These are phyloP conservation scores for Nicotiana attenuata DNA, from an alignment of 257 asterid genomes.

Conservation along the genomic window DNA sequence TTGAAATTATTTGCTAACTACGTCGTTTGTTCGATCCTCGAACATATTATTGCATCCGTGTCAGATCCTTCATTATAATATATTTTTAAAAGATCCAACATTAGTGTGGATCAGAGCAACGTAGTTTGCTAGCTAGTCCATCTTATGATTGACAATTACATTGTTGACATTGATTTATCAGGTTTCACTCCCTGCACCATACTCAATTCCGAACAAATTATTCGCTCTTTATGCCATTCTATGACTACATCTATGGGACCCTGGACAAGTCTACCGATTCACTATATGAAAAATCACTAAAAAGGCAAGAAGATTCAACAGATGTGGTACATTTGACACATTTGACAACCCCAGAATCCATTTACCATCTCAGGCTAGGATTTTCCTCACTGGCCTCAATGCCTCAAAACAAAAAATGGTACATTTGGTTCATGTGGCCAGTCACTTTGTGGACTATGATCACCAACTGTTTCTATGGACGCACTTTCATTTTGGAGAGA, in stretches of 20 bases:
- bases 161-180: constrained; percentile 10
- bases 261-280: constrained; percentile 38
- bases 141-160: background rate
- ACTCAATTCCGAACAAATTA: constrained; percentile 65
- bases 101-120: background rate
- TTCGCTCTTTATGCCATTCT: constrained; percentile 57
- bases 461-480: constrained; percentile 23
- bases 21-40: background rate
- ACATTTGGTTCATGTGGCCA: constrained; percentile 36
- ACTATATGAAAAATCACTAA: constrained; percentile 29
- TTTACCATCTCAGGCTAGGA: constrained; percentile 52
- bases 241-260: constrained; percentile 52
- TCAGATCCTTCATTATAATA: too few relatives aligned
- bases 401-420: constrained; percentile 26
- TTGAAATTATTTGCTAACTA: background rate
- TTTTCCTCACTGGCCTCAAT: constrained; percentile 50
- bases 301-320: constrained; percentile 35
- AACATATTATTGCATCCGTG: background rate
- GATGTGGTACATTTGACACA: constrained; percentile 54
- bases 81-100: background rate
- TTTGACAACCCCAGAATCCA: constrained; percentile 50
- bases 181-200: constrained; percentile 65
- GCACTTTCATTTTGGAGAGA: constrained; percentile 36
- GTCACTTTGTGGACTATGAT: constrained; percentile 33
- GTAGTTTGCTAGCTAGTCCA: too few relatives aligned